phyloP scores from a whole-genome alignment of 2,329 filamentous ascomycete genomes.

The Cordyceps tenuipes region DNA sequence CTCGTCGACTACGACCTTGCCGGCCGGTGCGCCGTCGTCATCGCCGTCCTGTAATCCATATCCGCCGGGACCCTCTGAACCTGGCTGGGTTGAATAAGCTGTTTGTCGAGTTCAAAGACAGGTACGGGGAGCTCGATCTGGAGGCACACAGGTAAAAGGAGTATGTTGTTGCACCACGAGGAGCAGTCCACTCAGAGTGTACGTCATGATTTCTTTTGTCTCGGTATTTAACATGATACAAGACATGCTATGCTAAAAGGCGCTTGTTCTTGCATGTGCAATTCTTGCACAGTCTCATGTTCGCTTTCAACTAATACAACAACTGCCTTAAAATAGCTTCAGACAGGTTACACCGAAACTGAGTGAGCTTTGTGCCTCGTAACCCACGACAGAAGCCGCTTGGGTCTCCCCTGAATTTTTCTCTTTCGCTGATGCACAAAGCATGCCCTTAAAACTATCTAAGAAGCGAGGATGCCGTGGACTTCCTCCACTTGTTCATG shows the following conservation, averaged over 20 bases:
- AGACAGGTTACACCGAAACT: too few species aligned
- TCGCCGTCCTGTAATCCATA: slow-evolving; percentile 7
- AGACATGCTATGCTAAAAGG: not conserved
- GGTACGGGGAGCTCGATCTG: slow-evolving; percentile 2
- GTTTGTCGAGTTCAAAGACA: slow-evolving; percentile 10
- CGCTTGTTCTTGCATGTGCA: too few species aligned
- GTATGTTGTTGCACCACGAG: not conserved
- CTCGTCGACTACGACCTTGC: slow-evolving; percentile 15
- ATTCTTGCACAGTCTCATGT: too few species aligned
- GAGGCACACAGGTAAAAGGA: not conserved
- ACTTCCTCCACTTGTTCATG: not conserved
- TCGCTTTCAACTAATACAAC: too few species aligned
- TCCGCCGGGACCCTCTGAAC: slow-evolving; percentile 12
- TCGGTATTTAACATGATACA: not conserved
- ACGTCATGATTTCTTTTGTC: not conserved
- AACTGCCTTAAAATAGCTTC: too few species aligned
- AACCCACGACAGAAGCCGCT: too few species aligned
- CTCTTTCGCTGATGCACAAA: too few species aligned
- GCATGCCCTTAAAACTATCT: too few species aligned
- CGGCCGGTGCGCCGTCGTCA: not conserved
- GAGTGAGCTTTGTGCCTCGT: too few species aligned
- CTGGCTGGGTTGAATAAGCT: slow-evolving; percentile 13
- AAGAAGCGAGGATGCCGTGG: not conserved
- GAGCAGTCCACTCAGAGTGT: not conserved
- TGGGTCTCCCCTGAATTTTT: too few species aligned